These are phyloP conservation scores for Phytopythium delawarense DNA, from an alignment of 352 stramenopile species.

Conservation along the genomic window DNA sequence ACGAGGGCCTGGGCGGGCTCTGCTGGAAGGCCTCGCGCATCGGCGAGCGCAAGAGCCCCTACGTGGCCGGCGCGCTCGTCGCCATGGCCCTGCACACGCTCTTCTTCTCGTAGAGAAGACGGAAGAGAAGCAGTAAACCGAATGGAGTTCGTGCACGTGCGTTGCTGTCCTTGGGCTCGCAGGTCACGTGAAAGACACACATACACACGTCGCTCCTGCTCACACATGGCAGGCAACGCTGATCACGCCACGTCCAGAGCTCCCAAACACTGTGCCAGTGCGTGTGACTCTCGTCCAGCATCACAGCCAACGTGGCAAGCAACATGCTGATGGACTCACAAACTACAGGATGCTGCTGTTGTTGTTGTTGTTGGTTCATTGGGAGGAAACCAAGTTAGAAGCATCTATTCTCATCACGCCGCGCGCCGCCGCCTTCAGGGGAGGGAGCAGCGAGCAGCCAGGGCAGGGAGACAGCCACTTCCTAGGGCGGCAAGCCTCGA, in stretches of 20 bases:
- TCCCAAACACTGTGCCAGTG: background rate
- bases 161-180: background rate
- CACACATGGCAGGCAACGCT: background rate
- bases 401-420: conserved; percentile 9
- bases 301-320: too few species aligned
- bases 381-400: conserved; percentile 8
- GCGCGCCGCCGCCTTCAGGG: background rate
- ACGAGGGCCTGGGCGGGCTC: conserved; percentile 84
- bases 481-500: conserved; percentile 16
- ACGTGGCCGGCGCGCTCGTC: conserved; percentile 77
- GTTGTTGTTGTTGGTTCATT: conserved; percentile 5
- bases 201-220: background rate
- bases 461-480: background rate
- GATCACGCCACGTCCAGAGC: background rate
- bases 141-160: background rate
- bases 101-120: conserved; percentile 64
- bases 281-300: background rate
- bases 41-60: conserved; percentile 90
- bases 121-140: background rate
- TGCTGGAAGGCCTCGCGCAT: conserved; percentile 93
- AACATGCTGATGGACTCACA: background rate
- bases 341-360: background rate
- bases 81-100: conserved; percentile 90
- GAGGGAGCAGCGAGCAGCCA: background rate
- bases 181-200: background rate